These are phyloP conservation scores for Sporisorium sorghi DNA, from an alignment of 1,284 basidiomycete genomes.

Conservation along the genomic window DNA sequence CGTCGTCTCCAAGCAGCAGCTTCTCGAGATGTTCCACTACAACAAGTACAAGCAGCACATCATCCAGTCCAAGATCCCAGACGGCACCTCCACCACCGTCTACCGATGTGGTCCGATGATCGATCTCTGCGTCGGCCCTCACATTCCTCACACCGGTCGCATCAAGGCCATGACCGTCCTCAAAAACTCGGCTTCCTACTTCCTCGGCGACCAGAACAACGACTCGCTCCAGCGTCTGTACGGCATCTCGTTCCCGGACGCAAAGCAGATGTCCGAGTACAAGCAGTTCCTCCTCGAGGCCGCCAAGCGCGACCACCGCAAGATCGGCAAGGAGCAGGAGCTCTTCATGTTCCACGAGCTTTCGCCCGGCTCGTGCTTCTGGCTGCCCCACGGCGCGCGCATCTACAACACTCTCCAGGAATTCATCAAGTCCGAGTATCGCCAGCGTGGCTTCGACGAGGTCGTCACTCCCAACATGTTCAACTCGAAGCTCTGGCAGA, in stretches of 20 bases:
- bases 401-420: slow-evolving; percentile 96
- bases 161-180: slow-evolving; percentile 79
- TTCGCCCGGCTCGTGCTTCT: slow-evolving; percentile 94
- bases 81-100: slow-evolving; percentile 96
- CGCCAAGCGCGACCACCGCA: slow-evolving; percentile 95
- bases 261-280: slow-evolving; percentile 94
- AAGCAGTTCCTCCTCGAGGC: slow-evolving; percentile 96
- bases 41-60: slow-evolving; percentile 99
- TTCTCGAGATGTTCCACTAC: slow-evolving; percentile 98
- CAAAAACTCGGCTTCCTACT: slow-evolving; percentile 95
- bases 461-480: slow-evolving; percentile 98
- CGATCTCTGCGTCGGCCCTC: slow-evolving; percentile 95
- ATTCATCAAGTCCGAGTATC: slow-evolving; percentile 76
- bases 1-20: slow-evolving; percentile 89
- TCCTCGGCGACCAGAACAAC: slow-evolving; percentile 92
- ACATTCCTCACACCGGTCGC: slow-evolving; percentile 95
- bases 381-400: slow-evolving; percentile 94
- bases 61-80: slow-evolving; percentile 94
- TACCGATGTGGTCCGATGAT: slow-evolving; percentile 99
- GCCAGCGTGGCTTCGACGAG: slow-evolving; percentile 72
- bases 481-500: slow-evolving; percentile 96
- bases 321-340: slow-evolving; percentile 79
- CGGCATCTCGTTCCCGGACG: slow-evolving; percentile 98
- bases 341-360: slow-evolving; percentile 98
- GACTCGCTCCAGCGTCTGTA: slow-evolving; percentile 97